These are phyloP conservation scores for Nicotiana benthamiana DNA, from an alignment of 257 asterid species.

Conservation along the genomic window DNA sequence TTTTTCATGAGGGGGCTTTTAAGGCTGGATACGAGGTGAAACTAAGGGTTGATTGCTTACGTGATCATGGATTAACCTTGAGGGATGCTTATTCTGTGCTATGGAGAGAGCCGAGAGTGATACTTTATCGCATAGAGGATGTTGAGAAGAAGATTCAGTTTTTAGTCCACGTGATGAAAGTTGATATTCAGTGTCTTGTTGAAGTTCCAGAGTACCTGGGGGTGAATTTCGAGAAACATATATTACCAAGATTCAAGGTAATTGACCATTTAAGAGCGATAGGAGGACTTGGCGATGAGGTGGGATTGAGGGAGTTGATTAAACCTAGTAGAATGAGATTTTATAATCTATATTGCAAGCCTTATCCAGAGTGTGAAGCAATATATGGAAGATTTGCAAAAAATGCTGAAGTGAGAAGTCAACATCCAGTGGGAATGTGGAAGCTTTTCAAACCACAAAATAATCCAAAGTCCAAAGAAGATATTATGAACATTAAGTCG, in stretches of 20 bases:
- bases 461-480: slow-evolving; percentile 34
- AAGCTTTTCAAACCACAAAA: slow-evolving; percentile 62
- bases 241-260: slow-evolving; percentile 67
- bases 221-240: slow-evolving; percentile 63
- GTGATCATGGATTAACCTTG: slow-evolving; percentile 47
- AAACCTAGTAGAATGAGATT: slow-evolving; percentile 72
- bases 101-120: slow-evolving; percentile 85
- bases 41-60: slow-evolving; percentile 59
- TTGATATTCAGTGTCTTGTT: slow-evolving; percentile 44
- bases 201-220: slow-evolving; percentile 79
- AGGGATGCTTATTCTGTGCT: slow-evolving; percentile 67
- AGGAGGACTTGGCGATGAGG: slow-evolving; percentile 66
- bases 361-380: slow-evolving; percentile 82
- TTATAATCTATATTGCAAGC: slow-evolving; percentile 79
- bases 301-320: slow-evolving; percentile 50
- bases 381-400: slow-evolving; percentile 58
- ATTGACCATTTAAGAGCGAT: slow-evolving; percentile 45
- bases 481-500: slow-evolving; percentile 40
- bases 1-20: slow-evolving; percentile 50
- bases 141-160: slow-evolving; percentile 64
- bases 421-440: slow-evolving; percentile 83
- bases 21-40: slow-evolving; percentile 64
- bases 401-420: slow-evolving; percentile 21
- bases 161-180: slow-evolving; percentile 43
- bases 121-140: slow-evolving; percentile 41